A percentile compares a stretch with the other conserved stretches of the same genome.
Conservation (phyloP, 805 yeast species). For the Zygoascus biomembranicola region DNA sequence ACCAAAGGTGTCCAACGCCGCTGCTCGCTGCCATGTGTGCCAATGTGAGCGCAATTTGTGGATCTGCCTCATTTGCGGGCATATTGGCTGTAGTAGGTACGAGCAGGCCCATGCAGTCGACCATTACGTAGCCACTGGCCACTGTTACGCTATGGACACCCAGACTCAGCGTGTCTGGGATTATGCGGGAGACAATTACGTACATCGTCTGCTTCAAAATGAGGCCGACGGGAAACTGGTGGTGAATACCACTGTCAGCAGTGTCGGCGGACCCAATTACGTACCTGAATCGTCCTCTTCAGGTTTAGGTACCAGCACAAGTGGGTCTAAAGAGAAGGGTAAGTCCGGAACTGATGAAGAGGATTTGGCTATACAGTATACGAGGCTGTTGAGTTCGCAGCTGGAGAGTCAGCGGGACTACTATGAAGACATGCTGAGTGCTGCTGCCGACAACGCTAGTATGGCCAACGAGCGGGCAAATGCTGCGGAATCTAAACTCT, state of each 20-base stretch:
- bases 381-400: slow-evolving; percentile 69
- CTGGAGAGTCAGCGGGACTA: slow-evolving; percentile 79
- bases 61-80: slow-evolving; percentile 87
- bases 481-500: slow-evolving; percentile 14
- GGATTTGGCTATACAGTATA: slow-evolving; percentile 67
- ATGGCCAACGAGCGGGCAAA: slow-evolving; percentile 20
- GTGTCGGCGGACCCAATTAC: slow-evolving; percentile 10
- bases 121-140: slow-evolving; percentile 70
- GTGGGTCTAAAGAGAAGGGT: neutral
- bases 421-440: slow-evolving; percentile 49
- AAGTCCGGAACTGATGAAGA: slow-evolving; percentile 23
- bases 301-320: neutral
- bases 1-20: neutral
- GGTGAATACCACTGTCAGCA: slow-evolving; percentile 32
- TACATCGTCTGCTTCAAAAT: slow-evolving; percentile 75
- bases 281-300: neutral
- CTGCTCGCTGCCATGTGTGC: slow-evolving; percentile 35
- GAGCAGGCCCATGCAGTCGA: slow-evolving; percentile 78
- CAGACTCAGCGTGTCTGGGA: slow-evolving; percentile 88
- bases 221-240: slow-evolving; percentile 86
- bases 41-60: slow-evolving; percentile 56
- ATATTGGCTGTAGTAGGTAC: slow-evolving; percentile 87
- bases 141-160: slow-evolving; percentile 87
- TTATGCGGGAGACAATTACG: slow-evolving; percentile 84
- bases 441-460: slow-evolving; percentile 25